Evolutionary conservation across 495 filamentous ascomycete genomes (phyloP).

Genomic region (Jackrogersella multiformis): DNA sequence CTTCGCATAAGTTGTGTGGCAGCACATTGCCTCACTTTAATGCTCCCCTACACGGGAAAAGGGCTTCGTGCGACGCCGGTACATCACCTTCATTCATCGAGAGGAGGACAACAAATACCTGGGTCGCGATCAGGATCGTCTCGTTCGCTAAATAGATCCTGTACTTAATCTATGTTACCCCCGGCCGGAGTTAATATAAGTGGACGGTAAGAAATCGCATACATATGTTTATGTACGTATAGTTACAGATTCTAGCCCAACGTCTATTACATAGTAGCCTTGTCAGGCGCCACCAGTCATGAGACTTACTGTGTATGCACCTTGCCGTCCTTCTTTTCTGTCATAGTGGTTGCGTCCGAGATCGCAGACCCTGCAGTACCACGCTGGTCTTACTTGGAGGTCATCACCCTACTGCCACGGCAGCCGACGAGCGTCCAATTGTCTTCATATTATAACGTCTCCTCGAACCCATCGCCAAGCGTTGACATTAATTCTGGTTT

Average conservation of each 20-base stretch:
- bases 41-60: conserved; percentile 26
- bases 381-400: conserved; percentile 41
- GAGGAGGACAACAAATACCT: conserved; percentile 24
- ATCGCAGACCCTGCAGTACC: conserved; percentile 35
- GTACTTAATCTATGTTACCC: conserved; percentile 3
- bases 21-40: conserved; percentile 18
- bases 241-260: conserved; percentile 2
- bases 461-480: background rate
- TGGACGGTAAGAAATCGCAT: conserved; percentile 14
- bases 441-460: background rate
- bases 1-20: conserved; percentile 31
- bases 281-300: conserved; percentile 29
- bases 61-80: conserved; percentile 27
- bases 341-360: conserved; percentile 34
- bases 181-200: background rate
- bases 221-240: conserved; percentile 16
- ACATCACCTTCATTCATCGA: conserved; percentile 24
- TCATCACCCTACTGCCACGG: conserved; percentile 25
- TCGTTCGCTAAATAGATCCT: background rate
- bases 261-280: conserved; percentile 7
- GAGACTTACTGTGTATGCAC: conserved; percentile 34
- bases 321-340: conserved; percentile 37
- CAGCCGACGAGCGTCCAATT: conserved; percentile 7
- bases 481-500: conserved; percentile 5
- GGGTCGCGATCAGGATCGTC: conserved; percentile 25